Evolutionary conservation across 2,329 filamentous ascomycete species (phyloP), one percentile per base, ranked within the genome.

Genomic region (Alternaria brassicae): DNA sequence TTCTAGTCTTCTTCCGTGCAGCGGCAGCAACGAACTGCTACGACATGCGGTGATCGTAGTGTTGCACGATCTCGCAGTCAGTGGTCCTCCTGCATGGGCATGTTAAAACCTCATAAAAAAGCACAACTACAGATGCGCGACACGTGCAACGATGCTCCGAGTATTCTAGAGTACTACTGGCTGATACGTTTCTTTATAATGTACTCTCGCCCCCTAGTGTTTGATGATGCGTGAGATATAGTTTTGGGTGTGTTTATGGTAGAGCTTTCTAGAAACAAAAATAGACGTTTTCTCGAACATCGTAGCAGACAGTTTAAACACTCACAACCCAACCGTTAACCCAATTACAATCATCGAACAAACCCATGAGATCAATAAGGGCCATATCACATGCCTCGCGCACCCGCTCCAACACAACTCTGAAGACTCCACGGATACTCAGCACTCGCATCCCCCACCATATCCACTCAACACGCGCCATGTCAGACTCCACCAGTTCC

Each of bases 221-320:
- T 15, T 13, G 37, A 23, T 23, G 37, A 10, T 23, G 19, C 19
- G 37, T 23, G 17, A 15, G 37, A 23, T 23, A 6, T 23, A 19
- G 9, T 7, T 40, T 40, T n/a, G 28, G 6, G 8, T 17, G 21
- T 15, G 48, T 28, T 50, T 39, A 15, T 17, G 19, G 6, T 48
- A 17, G 49, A 52, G 27, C 37, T 52, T 52, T 52, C 49, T 42
- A 52, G 49, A 52, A 52, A 15, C 27, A n/a, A n/a, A 28, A 39
- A 28, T 15, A n/a, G 25, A 47, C 27, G 25, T 34, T 48, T 48
- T 30, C 36, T 28, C 44, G 9, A 36, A 7, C 44, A 34, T 36
- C 28, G 30, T 13, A 23, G 8, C 13, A n/a, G 8, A 10, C 28
- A 23, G 7, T 13, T 4, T n/a, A 12, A 25, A 10, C 17, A 48